Evolutionary conservation across 1,139 yeast genomes (phyloP).

Genomic region (Blastobotrys niveus): DNA sequence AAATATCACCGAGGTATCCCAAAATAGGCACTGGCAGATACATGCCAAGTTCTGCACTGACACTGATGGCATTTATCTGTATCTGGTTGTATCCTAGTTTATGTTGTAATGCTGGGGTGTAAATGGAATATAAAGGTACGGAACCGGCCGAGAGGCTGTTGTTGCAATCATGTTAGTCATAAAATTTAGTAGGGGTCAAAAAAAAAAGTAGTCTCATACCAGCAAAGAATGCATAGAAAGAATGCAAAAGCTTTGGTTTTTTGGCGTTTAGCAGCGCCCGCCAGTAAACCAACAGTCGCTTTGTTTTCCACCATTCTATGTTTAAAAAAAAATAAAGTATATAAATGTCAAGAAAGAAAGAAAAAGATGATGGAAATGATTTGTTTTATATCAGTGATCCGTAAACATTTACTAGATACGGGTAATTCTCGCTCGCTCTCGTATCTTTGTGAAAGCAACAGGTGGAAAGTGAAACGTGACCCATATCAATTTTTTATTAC

Average conservation of each 20-base stretch:
- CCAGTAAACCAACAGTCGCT: conserved; percentile 8
- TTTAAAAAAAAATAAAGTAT: too few relatives aligned
- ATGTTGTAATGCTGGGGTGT: conserved; percentile 62
- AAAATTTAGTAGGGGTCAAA: background rate
- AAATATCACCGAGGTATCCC: conserved; percentile 78
- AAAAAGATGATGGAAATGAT: too few relatives aligned
- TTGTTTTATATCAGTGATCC: too few relatives aligned
- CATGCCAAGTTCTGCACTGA: conserved; percentile 73
- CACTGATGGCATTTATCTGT: conserved; percentile 71
- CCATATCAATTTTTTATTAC: too few relatives aligned
- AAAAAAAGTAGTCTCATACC: conserved; percentile 18
- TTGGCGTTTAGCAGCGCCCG: conserved; percentile 1
- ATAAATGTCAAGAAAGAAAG: too few relatives aligned
- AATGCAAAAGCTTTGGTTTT: conserved; percentile 17
- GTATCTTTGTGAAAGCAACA: too few relatives aligned
- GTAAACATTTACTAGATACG: too few relatives aligned
- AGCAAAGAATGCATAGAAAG: conserved; percentile 19
- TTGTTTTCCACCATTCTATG: too few relatives aligned
- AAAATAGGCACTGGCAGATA: conserved; percentile 77
- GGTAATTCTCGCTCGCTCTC: too few relatives aligned
- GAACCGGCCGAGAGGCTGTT: conserved; percentile 74
- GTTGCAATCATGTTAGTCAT: conserved; percentile 10
- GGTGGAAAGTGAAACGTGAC: too few relatives aligned
- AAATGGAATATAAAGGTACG: conserved; percentile 71
- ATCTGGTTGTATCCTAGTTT: conserved; percentile 57